Percentiles rank a stretch among this genome's conserved stretches.
Conservation (phyloP, 371 early-diverging fungal species). For the Conidiobolus coronatus region DNA sequence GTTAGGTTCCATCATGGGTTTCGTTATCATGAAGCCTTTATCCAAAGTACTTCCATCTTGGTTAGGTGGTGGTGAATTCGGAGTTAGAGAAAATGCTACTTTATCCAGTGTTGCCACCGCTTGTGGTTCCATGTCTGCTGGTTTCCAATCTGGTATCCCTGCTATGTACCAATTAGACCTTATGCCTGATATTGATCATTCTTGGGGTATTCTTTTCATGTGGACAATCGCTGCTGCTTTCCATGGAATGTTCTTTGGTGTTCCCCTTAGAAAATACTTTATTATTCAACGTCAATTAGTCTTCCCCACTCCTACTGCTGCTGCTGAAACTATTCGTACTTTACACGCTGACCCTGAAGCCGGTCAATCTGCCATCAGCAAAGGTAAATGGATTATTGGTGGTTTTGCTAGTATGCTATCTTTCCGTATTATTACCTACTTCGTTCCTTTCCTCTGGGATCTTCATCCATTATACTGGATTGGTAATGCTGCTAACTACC, state of each 20-base stretch:
- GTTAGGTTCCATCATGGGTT: conserved; percentile 43
- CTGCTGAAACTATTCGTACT: conserved; percentile 36
- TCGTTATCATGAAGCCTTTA: conserved; percentile 35
- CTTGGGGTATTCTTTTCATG: conserved; percentile 21
- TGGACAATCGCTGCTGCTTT: conserved; percentile 37
- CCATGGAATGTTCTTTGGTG: conserved; percentile 49
- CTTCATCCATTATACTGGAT: conserved; percentile 33
- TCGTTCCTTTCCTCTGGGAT: conserved; percentile 25
- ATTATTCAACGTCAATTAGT: conserved; percentile 39
- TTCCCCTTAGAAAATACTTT: conserved; percentile 44
- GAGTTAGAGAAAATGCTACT: conserved; percentile 39
- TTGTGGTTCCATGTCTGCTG: conserved; percentile 41
- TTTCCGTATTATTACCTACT: conserved; percentile 24
- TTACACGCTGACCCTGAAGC: conserved; percentile 19
- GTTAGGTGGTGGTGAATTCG: conserved; percentile 35
- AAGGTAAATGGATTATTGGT: conserved; percentile 21
- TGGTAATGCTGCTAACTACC: conserved; percentile 17
- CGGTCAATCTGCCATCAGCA: conserved; percentile 15
- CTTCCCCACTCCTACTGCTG: conserved; percentile 46
- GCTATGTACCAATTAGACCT: conserved; percentile 37
- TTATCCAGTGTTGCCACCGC: conserved; percentile 45
- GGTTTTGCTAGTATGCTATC: conserved; percentile 1
- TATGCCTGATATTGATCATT: conserved; percentile 16
- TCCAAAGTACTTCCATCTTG: conserved; percentile 16
- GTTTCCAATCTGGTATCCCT: conserved; percentile 42